Evolutionary conservation across 345 rosid genomes (phyloP), one percentile per base, ranked within the genome.

Genomic region (Leavenworthia alabamica): DNA sequence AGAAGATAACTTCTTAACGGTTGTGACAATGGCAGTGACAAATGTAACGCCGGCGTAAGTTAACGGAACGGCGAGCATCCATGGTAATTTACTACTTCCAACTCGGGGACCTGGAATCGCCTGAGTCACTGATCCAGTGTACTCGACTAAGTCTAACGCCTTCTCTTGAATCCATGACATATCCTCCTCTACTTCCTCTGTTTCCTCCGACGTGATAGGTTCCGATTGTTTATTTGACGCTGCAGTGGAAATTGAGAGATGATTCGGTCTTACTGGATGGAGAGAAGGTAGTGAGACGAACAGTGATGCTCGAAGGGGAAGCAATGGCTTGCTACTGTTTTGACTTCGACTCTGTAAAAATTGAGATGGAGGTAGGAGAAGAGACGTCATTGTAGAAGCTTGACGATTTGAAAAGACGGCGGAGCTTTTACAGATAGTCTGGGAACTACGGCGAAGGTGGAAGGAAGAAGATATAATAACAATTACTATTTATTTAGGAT

Each of bases 21-120:
- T 84, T 81, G 82, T 89, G n/a, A 87, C 92, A 23, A 85, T 59
- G 8, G 99, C 96, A 59, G 86, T 73, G 43, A 82, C 83, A 46
- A 93, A 84, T 17, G 92, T 84, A 27, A 78, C 40, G 12, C 83
- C 96, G 45, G 76, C 83, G 73, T 93, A 93, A 53, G 87, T 84
- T 20, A 93, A 46, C 20, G 99, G 99, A 23, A 87, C 73, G 4
- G 96, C 96, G 39, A 93, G 92, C 54, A 93, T 80, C 97, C 96
- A 89, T 17, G 99, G 99, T 62, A 93, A 63, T 56, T 89, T 83
- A 78, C 96, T 87, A 33, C 67, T 77, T 51, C 99, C 96, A 23
- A 93, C 92, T 52, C 97, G 76, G 8, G 99, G 99, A 3, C 99
- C 99, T 3, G 97, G 99, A 67, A 93, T 74, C 35, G 99, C 94